Evolutionary conservation across 371 early-diverging fungal genomes (phyloP).

Genomic region (Rhizopus sp.): DNA sequence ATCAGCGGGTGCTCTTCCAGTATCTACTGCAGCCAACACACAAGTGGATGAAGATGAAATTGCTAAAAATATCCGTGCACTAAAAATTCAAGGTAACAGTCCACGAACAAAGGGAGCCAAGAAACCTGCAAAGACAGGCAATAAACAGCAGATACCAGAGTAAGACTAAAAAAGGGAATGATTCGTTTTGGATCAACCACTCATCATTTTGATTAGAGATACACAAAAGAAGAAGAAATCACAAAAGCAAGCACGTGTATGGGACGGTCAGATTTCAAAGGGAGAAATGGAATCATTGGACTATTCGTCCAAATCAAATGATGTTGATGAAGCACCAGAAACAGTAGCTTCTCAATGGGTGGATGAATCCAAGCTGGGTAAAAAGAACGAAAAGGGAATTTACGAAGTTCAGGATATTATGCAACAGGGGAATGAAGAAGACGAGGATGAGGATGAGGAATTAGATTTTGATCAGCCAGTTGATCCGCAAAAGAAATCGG

Average conservation of each 20-base stretch:
- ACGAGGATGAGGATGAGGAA: slow-evolving; percentile 48
- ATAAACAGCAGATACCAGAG: background rate
- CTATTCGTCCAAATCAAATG: slow-evolving; percentile 45
- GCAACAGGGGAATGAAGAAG: slow-evolving; percentile 54
- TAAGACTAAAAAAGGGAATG: background rate
- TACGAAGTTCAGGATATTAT: slow-evolving; percentile 85
- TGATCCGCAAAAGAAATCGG: slow-evolving; percentile 14
- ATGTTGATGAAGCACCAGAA: slow-evolving; percentile 26
- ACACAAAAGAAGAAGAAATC: slow-evolving; percentile 46
- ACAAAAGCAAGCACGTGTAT: slow-evolving; percentile 60
- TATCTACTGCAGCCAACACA: slow-evolving; percentile 13
- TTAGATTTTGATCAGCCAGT: slow-evolving; percentile 24
- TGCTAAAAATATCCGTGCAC: slow-evolving; percentile 56
- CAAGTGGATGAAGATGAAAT: slow-evolving; percentile 65
- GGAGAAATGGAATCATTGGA: slow-evolving; percentile 70
- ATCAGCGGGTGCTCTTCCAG: slow-evolving; percentile 18
- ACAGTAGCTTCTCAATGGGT: slow-evolving; percentile 54
- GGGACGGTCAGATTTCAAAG: slow-evolving; percentile 67
- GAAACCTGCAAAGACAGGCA: background rate
- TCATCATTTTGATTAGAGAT: background rate
- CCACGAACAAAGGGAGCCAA: slow-evolving; percentile 29
- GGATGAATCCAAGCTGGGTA: slow-evolving; percentile 60
- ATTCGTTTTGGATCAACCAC: background rate
- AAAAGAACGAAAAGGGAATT: slow-evolving; percentile 67
- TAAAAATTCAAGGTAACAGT: slow-evolving; percentile 38